Conservation (phyloP, 2,329 filamentous ascomycete species). For the Botrytis porri region DNA sequence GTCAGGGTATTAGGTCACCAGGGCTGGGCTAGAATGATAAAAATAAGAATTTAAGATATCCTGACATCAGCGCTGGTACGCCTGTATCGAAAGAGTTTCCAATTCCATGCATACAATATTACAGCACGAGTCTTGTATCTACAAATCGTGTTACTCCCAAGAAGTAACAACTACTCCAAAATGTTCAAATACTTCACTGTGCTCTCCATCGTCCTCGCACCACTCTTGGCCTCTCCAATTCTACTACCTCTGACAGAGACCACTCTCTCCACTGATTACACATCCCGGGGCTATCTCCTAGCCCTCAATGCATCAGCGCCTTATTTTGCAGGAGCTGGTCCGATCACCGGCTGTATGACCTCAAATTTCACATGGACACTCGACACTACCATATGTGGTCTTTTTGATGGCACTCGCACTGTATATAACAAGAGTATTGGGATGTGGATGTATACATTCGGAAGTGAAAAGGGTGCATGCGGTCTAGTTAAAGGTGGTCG, state of each 20-base stretch:
- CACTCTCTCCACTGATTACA: neutral
- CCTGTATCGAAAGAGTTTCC: neutral
- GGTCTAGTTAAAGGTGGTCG: neutral
- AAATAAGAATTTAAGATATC: neutral
- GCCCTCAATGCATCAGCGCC: slow-evolving; percentile 4
- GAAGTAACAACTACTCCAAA: neutral
- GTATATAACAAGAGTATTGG: neutral
- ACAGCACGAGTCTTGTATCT: neutral
- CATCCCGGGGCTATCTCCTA: neutral
- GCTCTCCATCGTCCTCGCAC: neutral
- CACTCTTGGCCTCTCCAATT: neutral
- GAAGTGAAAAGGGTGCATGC: neutral
- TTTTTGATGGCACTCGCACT: slow-evolving; percentile 3
- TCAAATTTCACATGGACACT: slow-evolving; percentile 12
- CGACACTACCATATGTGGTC: neutral
- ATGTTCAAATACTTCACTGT: neutral
- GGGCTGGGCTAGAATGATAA: neutral
- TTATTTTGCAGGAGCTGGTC: slow-evolving; percentile 7
- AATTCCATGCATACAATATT: neutral
- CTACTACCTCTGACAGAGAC: neutral
- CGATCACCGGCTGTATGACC: slow-evolving; percentile 1
- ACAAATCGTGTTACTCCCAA: too few species aligned
- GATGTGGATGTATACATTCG: slow-evolving; percentile 16
- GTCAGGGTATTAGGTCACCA: neutral
- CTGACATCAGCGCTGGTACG: neutral